Base-by-base conservation (phyloP, 2,329 filamentous ascomycete species). In the Claviceps sp. region DNA sequence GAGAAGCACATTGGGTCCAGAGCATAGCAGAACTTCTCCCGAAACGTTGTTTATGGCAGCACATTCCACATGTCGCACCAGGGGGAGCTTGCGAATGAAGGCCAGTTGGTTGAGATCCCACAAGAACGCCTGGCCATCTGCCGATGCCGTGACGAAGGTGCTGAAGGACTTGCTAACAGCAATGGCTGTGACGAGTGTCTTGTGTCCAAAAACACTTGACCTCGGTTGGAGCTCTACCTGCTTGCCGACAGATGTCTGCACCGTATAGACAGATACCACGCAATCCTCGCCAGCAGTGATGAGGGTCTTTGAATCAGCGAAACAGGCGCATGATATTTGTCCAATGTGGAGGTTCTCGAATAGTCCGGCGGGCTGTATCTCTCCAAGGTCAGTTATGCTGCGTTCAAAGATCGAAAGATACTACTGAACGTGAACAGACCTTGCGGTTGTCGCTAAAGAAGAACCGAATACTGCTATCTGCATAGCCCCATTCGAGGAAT, bases 261-360 rank as follows among this genome's bases (percentile, higher is more conserved):
- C 78, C 2, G 78, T 82, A 77, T 88, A 94, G 1, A 95, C 82
- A 0, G 87, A 89, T 4, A 98, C 79, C 0, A 93, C 90, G 61
- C 91, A 95, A 61, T 98, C 93, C 48, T 88, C 85, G 26, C 93
- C 93, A 0, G 89, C 88, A 0, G 93, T 97, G 56, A 98, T 84
- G 20, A 98, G 76, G 0, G 88, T 95, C 60, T 86, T 87, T 16
- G 88, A 91, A 64, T 96, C 91, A 0, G 88, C 88, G 63, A 97
- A 93, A 13, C 85, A 74, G 1, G 88, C 84, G 52, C 82, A 83
- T 0, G 89, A 91, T 30, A 98, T 78, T 63, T 95, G 89, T 4
- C 90, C 89, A 53, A 91, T 84, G 64, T 98, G 93, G 2, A 96
- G 74, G 62, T 97, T 94, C 66, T 98, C 93, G 62, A 91, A 95